Evolutionary conservation across 2,329 filamentous ascomycete species (phyloP).

Genomic region (Dactylonectria estremocensis): DNA sequence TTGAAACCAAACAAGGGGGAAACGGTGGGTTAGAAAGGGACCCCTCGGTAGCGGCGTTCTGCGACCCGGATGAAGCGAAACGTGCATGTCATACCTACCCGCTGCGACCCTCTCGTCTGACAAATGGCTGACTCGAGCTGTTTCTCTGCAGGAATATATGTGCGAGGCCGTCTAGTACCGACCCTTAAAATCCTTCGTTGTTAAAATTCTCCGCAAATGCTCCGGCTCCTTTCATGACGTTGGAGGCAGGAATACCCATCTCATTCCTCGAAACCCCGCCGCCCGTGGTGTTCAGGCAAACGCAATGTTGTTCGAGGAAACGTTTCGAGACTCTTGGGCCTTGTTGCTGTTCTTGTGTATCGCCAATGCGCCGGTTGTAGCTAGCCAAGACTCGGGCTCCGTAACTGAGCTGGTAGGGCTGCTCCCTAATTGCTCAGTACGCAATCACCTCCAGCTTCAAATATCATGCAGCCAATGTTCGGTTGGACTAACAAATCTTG

Average conservation of each 20-base stretch:
- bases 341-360: not conserved
- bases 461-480: not conserved
- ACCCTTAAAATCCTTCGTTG: not conserved
- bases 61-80: too few species aligned
- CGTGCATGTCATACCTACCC: too few species aligned
- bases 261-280: not conserved
- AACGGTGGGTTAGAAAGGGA: too few species aligned
- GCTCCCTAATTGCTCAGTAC: not conserved
- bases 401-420: not conserved
- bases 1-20: too few species aligned
- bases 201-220: not conserved
- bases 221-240: not conserved
- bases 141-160: too few species aligned
- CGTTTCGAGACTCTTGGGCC: not conserved
- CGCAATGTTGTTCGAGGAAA: not conserved
- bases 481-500: not conserved
- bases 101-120: too few species aligned
- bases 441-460: not conserved
- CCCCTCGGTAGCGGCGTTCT: too few species aligned
- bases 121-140: too few species aligned
- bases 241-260: not conserved
- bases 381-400: not conserved
- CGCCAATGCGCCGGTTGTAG: not conserved
- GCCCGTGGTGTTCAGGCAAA: not conserved
- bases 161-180: too few species aligned